Evolutionary conservation across 2,329 filamentous ascomycete species (phyloP).

Genomic region (Phaeosphaeria sp.): DNA sequence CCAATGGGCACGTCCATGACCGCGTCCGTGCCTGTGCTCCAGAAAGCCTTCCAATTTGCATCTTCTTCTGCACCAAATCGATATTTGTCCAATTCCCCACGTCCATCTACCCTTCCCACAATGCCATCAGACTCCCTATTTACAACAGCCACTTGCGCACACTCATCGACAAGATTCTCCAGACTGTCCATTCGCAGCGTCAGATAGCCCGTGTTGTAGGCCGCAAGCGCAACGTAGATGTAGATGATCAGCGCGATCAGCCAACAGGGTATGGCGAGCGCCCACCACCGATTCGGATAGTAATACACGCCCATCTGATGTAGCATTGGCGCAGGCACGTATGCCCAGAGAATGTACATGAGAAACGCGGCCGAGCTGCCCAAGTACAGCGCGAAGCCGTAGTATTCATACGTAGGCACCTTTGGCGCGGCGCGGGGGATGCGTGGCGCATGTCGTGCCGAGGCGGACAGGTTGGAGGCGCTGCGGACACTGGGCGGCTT

Average conservation of each 20-base stretch:
- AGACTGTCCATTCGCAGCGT: constrained; percentile 80
- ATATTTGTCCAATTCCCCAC: constrained; percentile 30
- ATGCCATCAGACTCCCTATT: constrained; percentile 70
- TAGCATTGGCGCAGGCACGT: constrained; percentile 88
- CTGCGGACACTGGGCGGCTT: constrained; percentile 45
- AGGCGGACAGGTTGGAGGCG: constrained; percentile 65
- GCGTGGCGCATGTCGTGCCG: constrained; percentile 64
- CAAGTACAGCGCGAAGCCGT: constrained; percentile 96
- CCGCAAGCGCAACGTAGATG: constrained; percentile 90
- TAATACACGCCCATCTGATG: constrained; percentile 94
- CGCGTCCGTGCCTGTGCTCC: constrained; percentile 93
- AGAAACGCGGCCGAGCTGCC: constrained; percentile 83
- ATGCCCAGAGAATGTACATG: constrained; percentile 80
- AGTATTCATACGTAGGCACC: constrained; percentile 99
- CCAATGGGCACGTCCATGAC: constrained; percentile 97
- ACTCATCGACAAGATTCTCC: constrained; percentile 91
- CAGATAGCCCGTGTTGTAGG: constrained; percentile 88
- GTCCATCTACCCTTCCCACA: constrained; percentile 37
- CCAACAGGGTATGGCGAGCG: constrained; percentile 87
- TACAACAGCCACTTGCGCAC: constrained; percentile 82
- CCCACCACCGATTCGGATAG: constrained; percentile 98
- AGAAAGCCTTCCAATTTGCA: constrained; percentile 79
- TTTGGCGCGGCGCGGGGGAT: constrained; percentile 87
- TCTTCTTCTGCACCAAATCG: constrained; percentile 49
- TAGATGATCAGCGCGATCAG: constrained; percentile 87